Evolutionary conservation across 495 filamentous ascomycete species (phyloP), one percentile per base, ranked within the genome.

Genomic region (Cercophora sp.): DNA sequence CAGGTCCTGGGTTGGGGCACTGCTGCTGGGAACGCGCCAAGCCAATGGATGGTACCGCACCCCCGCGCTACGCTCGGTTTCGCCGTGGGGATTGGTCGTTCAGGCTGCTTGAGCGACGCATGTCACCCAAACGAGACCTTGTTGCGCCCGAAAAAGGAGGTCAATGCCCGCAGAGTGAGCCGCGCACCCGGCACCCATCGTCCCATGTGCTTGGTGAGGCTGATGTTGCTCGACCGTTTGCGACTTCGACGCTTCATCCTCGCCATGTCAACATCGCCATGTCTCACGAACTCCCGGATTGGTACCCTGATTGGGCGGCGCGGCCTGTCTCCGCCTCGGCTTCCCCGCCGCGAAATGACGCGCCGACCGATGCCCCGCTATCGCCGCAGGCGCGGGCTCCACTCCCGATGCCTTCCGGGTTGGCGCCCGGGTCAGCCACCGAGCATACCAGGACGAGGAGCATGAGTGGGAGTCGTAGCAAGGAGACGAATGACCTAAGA

Each of bases 251-350:
- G n/a, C n/a, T n/a, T n/a, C n/a, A n/a, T n/a, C n/a, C n/a, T n/a
- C n/a, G n/a, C n/a, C n/a, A n/a, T n/a, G n/a, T n/a, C n/a, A 45
- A 45, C 42, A 24, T 45, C 42, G 16, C n/a, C n/a, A n/a, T n/a
- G n/a, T n/a, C 42, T 25, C 42, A 46, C 50, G 39, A 45, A 35
- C 16, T 52, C 4, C 27, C 50, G 31, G 48, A 51, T 13, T 52
- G 50, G 50, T 44, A 15, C 15, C 50, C 50, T 5, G 50, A 52
- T 35, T 52, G 50, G 50, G 26, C 39, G 15, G 10, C 25, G 1
- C 18, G 16, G 22, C 40, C 39, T 2, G 23, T 27, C 5, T 1
- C 42, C n/a, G n/a, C n/a, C n/a, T n/a, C n/a, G n/a, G n/a, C n/a
- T n/a, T n/a, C n/a, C n/a, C n/a, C n/a, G n/a, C n/a, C n/a, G n/a